Evolutionary conservation across 1,284 basidiomycete genomes (phyloP).

Genomic region (Trametes versicolor): DNA sequence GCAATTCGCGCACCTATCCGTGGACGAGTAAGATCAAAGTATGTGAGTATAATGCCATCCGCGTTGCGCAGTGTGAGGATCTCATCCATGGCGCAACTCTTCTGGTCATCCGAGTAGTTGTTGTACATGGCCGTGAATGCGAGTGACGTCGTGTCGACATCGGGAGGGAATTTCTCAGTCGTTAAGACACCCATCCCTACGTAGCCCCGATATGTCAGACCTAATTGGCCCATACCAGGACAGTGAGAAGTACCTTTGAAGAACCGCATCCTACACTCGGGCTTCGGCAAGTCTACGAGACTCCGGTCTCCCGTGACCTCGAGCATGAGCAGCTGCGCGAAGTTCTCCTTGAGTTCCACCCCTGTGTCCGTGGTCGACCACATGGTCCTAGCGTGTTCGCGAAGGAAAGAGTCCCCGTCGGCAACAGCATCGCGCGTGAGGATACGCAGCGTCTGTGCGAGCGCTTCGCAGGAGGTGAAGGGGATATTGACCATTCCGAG

Average conservation of each 20-base stretch:
- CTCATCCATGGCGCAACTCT: constrained; percentile 23
- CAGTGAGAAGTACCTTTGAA: no score
- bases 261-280: constrained; percentile 57
- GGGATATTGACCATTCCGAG: constrained; percentile 63
- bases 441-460: constrained; percentile 54
- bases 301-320: constrained; percentile 56
- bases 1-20: constrained; percentile 53
- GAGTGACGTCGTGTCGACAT: constrained; percentile 49
- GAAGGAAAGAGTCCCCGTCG: constrained; percentile 53
- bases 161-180: constrained; percentile 47
- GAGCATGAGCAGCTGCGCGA: constrained; percentile 63
- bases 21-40: constrained; percentile 23
- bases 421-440: constrained; percentile 55
- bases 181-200: constrained; percentile 14
- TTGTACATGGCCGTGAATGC: constrained; percentile 9
- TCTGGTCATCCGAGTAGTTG: not conserved
- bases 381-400: constrained; percentile 51
- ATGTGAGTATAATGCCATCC: constrained; percentile 25
- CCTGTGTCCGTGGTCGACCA: constrained; percentile 57
- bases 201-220: no score
- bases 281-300: constrained; percentile 52
- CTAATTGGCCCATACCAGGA: no score
- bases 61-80: constrained; percentile 15
- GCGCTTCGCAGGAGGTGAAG: constrained; percentile 51
- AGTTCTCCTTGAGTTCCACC: constrained; percentile 57